Percentiles rank a stretch among this genome's conserved stretches.
These are phyloP conservation scores for Fusarium mundagurra DNA, from an alignment of 2,329 filamentous ascomycete species.

Conservation along the genomic window DNA sequence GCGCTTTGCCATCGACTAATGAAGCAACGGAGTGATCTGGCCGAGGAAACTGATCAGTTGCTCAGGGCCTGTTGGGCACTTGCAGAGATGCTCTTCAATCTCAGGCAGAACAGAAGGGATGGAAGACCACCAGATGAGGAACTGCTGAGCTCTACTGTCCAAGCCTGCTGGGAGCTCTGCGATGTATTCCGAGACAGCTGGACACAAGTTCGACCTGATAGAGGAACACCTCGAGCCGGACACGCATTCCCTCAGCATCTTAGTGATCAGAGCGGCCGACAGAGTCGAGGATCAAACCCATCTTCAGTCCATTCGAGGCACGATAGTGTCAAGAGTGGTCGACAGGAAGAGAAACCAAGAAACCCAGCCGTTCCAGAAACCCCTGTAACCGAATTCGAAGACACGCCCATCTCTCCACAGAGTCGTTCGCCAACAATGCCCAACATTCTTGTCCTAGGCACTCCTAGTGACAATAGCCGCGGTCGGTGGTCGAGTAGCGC, in stretches of 20 bases:
- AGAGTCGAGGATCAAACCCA: conserved; percentile 62
- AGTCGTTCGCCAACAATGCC: conserved; percentile 79
- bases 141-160: conserved; percentile 84
- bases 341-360: conserved; percentile 59
- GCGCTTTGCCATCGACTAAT: conserved; percentile 94
- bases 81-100: conserved; percentile 91
- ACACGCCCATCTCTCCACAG: conserved; percentile 84
- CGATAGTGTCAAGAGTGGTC: conserved; percentile 60
- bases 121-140: conserved; percentile 81
- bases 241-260: conserved; percentile 76
- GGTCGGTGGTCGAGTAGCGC: conserved; percentile 85
- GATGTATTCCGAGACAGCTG: conserved; percentile 93
- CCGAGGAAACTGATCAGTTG: conserved; percentile 84
- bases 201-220: conserved; percentile 87
- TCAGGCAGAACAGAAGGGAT: conserved; percentile 83
- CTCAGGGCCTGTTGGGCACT: conserved; percentile 89
- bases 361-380: conserved; percentile 78
- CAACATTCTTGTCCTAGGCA: conserved; percentile 88
- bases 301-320: conserved; percentile 62
- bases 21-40: conserved; percentile 85
- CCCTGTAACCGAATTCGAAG: conserved; percentile 94
- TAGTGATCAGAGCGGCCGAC: conserved; percentile 59
- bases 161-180: conserved; percentile 94
- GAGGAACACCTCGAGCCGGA: conserved; percentile 83
- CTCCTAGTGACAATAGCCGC: conserved; percentile 65